Evolutionary conservation across 371 early-diverging fungal species (phyloP), one percentile per base, ranked within the genome.

Genomic region (Chytridium lagenaria): DNA sequence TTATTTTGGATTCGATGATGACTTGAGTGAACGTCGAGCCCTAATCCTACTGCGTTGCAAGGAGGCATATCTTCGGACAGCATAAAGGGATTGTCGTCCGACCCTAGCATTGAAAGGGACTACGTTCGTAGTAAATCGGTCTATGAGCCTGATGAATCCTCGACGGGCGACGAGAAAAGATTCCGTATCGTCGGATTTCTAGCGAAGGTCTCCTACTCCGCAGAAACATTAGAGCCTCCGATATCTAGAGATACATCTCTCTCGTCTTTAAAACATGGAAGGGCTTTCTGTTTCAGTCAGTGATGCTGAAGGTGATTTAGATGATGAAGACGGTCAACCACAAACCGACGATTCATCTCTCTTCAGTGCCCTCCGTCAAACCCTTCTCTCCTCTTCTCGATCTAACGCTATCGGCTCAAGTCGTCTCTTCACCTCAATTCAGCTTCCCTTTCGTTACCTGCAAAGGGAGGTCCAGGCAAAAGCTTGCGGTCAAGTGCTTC

Each of bases 1-100:
- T 22, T 89, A 87, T 71, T 89, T 89, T 72, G 86, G 86, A 51
- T 83, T 85, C 77, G 83, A 84, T 57, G 77, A 80, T 3, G 86
- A 87, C 68, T 22, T 36, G 26, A 15, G 22, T 36, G 34, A 59
- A 22, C n/a, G n/a, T n/a, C n/a, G n/a, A n/a, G n/a, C n/a, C n/a
- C n/a, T n/a, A n/a, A n/a, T n/a, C n/a, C n/a, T n/a, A n/a, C n/a
- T n/a, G n/a, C n/a, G n/a, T n/a, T n/a, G n/a, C n/a, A 59, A 69
- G n/a, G 59, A 38, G 30, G 30, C 26, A 26, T 30, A 10, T 22
- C 19, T 33, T 26, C 30, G 1, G 23, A 16, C 23, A 1, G 16
- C 36, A 12, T 1, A n/a, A 0, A 30, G 39, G 23, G 33, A 23
- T 0, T 37, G 36, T 12, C 44, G 12, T 44, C 19, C 44, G 44